A percentile compares a stretch with the other conserved stretches of the same genome.
Conservation (phyloP, 305 asterid species). For the Withania somnifera region DNA sequence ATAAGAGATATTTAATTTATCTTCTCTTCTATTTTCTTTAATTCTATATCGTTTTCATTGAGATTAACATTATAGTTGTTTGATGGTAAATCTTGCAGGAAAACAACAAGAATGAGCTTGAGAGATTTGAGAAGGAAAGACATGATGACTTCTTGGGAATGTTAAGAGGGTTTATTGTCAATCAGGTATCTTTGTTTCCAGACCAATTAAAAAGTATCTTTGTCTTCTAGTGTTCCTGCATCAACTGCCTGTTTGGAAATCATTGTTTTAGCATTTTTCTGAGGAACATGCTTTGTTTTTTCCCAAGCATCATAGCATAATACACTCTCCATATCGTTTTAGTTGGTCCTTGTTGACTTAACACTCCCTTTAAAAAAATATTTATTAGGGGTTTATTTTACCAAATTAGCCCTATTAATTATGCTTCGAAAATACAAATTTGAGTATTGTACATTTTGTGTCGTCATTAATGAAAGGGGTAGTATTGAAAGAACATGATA, state of each 20-base stretch:
- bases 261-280: not conserved
- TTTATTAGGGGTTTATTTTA: too few relatives aligned
- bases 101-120: conserved; percentile 77
- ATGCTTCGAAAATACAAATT: too few relatives aligned
- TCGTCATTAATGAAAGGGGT: too few relatives aligned
- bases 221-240: not conserved
- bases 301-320: not conserved
- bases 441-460: too few relatives aligned
- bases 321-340: too few relatives aligned
- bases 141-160: conserved; percentile 74
- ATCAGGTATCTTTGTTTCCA: conserved; percentile 50
- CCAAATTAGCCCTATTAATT: too few relatives aligned
- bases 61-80: not conserved
- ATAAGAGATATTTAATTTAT: not conserved
- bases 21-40: not conserved
- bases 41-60: not conserved
- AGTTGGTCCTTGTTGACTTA: too few relatives aligned
- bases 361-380: too few relatives aligned
- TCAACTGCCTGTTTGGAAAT: not conserved
- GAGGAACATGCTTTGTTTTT: not conserved
- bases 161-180: conserved; percentile 87
- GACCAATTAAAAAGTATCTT: not conserved
- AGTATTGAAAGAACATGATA: too few relatives aligned
- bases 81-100: conserved; percentile 40
- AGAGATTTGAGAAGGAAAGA: conserved; percentile 80